phyloP scores from a whole-genome alignment of 2,329 filamentous ascomycete species.

The Colletotrichum sp. region DNA sequence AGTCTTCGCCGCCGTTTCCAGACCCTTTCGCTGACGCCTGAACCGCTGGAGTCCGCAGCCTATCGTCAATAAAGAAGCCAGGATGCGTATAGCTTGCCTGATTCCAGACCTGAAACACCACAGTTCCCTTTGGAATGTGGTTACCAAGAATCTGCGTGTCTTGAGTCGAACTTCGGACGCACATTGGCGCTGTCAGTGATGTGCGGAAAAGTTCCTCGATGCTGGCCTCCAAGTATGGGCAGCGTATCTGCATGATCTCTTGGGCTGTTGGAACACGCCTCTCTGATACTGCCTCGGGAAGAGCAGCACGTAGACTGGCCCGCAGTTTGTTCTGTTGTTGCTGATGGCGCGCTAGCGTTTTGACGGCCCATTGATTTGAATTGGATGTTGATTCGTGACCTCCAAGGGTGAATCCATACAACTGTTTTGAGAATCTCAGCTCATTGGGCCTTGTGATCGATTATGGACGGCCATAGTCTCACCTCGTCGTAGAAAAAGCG shows the following conservation, averaged over 20 bases:
- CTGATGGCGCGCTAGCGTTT: conserved; percentile 23
- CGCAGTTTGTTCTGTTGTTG: conserved; percentile 31
- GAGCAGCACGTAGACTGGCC: conserved; percentile 15
- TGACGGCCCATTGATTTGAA: conserved; percentile 27
- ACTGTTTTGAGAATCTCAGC: conserved; percentile 6
- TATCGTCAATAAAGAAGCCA: conserved; percentile 30
- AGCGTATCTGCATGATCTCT: conserved; percentile 25
- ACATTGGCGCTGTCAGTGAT: conserved; percentile 24
- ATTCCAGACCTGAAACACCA: conserved; percentile 14
- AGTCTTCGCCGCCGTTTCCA: conserved; percentile 6
- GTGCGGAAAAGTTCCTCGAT: conserved; percentile 33
- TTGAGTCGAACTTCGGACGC: conserved; percentile 26
- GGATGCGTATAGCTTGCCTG: conserved; percentile 30
- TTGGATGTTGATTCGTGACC: conserved; percentile 32
- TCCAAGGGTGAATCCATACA: conserved; percentile 30
- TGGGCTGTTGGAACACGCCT: conserved; percentile 23
- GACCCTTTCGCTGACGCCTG: conserved; percentile 20
- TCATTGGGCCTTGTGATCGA: neutral
- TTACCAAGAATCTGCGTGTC: conserved; percentile 31
- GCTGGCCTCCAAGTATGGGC: conserved; percentile 32
- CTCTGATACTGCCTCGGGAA: conserved; percentile 18
- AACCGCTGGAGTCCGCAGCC: conserved; percentile 23
- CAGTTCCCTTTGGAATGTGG: conserved; percentile 30
- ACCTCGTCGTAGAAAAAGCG: conserved; percentile 37
- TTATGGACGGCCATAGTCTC: neutral